These are phyloP conservation scores for Aspergillus aculeatinus DNA, from an alignment of 2,329 filamentous ascomycete genomes.

Conservation along the genomic window DNA sequence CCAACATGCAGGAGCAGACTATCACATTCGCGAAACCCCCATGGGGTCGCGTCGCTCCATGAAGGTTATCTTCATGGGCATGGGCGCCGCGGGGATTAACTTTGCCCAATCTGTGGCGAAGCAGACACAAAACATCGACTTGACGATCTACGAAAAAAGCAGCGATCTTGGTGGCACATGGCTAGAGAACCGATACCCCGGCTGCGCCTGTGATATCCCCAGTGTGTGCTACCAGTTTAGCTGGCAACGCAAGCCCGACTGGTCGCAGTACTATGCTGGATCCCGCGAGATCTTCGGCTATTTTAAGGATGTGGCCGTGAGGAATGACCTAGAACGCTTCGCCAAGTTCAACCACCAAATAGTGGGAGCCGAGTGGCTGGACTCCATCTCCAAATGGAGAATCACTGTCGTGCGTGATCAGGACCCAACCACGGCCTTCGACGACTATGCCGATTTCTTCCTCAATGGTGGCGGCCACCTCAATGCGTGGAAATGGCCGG, in stretches of 20 bases:
- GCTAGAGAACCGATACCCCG: slow-evolving; percentile 36
- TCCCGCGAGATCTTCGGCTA: slow-evolving; percentile 37
- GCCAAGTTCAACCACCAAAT: no score
- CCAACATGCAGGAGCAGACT: no score
- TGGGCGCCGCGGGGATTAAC: slow-evolving; percentile 35
- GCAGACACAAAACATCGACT: slow-evolving; percentile 24
- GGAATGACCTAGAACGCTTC: no score
- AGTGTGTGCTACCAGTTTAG: slow-evolving; percentile 40
- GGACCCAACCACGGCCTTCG: no score
- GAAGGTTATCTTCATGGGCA: slow-evolving; percentile 26
- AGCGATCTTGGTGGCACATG: slow-evolving; percentile 35
- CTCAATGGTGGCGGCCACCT: not conserved
- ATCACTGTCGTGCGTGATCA: no score
- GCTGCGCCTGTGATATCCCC: slow-evolving; percentile 37
- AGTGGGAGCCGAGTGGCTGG: no score
- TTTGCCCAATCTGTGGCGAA: slow-evolving; percentile 34
- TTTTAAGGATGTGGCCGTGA: no score
- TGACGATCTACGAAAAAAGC: slow-evolving; percentile 32
- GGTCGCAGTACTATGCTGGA: slow-evolving; percentile 43
- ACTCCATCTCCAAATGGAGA: no score
- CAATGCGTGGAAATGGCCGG: slow-evolving; percentile 8
- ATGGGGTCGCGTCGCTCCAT: no score
- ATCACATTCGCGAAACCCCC: no score
- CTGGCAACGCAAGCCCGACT: slow-evolving; percentile 46
- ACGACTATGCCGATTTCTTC: no score